Evolutionary conservation across 1,284 basidiomycete genomes (phyloP), one percentile per base, ranked within the genome.

Genomic region (Rhodotorula sp.): DNA sequence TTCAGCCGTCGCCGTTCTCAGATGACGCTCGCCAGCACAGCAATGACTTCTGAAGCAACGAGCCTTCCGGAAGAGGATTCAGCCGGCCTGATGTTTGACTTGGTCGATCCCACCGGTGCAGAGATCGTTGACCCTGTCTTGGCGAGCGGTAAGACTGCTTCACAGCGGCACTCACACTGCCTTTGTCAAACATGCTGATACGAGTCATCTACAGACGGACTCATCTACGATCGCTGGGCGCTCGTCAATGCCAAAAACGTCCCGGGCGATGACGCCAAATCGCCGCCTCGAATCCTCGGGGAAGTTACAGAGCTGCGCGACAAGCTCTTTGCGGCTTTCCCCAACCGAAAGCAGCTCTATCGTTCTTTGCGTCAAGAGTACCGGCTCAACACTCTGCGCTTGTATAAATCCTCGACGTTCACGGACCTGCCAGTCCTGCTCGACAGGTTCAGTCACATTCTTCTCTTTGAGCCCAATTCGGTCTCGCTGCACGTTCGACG

Each of bases 251-350:
- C 45, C 15, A 65, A 22, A 70, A 64, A 26, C n/a, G 62, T 3
- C 46, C 42, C 37, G 30, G 51, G 22, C 60, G 57, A 54, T 1
- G n/a, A 6, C 26, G 61, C 65, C 2, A 42, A 42, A 14, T 42
- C 37, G 30, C 64, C 67, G 6, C 64, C 67, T 15, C 6, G 64
- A 46, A 75, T 75, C 53, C 26, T 71, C 14, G 75, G 75, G 8
- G 74, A 77, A n/a, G 72, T 77, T 18, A 67, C 72, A 0, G 74
- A 75, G 42, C 64, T 77, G 24, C 69, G 75, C 1, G 70, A 75
- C 53, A 72, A 68, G 0, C 67, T 75, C 33, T 75, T 72, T 44
- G 5, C 59, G 3, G 33, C 53, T 1, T 67, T 55, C 24, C 71
- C 75, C 2, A 51, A 67, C 0, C 66, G 72, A 1, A 46, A 59